Evolutionary conservation across 2,329 filamentous ascomycete species (phyloP).

Genomic region (Xylaria multiplex): DNA sequence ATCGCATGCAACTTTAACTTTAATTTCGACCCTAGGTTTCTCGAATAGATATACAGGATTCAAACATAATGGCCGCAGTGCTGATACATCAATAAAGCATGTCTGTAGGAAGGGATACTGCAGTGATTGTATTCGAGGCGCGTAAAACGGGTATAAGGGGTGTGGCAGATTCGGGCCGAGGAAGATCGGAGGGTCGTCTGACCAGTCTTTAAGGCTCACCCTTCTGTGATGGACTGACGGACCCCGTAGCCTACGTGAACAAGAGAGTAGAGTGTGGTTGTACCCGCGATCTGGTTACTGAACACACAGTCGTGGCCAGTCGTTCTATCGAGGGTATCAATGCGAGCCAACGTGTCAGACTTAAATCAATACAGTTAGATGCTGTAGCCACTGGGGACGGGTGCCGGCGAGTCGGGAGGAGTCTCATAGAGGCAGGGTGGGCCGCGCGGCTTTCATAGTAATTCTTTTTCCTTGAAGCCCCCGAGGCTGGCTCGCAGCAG

Average conservation of each 20-base stretch:
- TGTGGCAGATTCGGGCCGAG: neutral
- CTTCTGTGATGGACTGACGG: neutral
- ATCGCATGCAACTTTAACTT: no score
- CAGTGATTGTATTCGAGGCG: neutral
- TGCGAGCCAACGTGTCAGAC: neutral
- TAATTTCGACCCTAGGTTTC: no score
- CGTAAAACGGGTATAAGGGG: slow-evolving; percentile 1
- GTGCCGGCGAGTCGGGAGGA: slow-evolving; percentile 11
- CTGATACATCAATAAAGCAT: slow-evolving; percentile 20
- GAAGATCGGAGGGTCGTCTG: neutral
- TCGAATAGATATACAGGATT: slow-evolving; percentile 20
- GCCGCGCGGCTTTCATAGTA: slow-evolving; percentile 9
- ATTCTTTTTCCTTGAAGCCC: slow-evolving; percentile 22
- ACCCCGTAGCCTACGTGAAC: neutral
- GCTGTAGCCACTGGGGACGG: slow-evolving; percentile 4
- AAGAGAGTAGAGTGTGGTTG: no score
- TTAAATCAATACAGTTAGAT: slow-evolving; percentile 21
- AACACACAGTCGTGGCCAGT: slow-evolving; percentile 15
- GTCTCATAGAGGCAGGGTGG: neutral
- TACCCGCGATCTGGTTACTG: no score
- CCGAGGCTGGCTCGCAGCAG: neutral
- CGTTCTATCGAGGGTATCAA: neutral
- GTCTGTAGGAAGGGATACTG: neutral
- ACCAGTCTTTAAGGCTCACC: no score
- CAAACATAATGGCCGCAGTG: slow-evolving; percentile 33